phyloP scores from a whole-genome alignment of 768 basidiomycete species.

The Panellus pusillus region DNA sequence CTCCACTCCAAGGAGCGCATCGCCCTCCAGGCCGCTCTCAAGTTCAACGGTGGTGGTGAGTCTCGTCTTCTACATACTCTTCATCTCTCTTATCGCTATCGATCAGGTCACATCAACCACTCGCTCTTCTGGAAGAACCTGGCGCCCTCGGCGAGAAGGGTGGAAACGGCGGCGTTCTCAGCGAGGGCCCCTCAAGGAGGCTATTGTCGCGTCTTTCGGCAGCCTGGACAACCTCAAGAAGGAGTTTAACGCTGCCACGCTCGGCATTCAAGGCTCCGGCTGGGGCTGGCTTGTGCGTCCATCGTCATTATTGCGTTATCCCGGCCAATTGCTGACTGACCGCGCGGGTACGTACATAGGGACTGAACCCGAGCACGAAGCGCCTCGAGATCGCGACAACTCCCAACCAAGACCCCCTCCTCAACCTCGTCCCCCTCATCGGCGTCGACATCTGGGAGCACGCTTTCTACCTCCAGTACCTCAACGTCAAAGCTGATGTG shows the following conservation, averaged over 20 bases:
- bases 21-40: constrained; percentile 85
- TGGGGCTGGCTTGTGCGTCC: constrained; percentile 93
- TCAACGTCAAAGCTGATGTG: constrained; percentile 92
- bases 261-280: constrained; percentile 88
- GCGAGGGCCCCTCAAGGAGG: constrained; percentile 61
- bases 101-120: constrained; percentile 86
- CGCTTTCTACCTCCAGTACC: constrained; percentile 85
- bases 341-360: constrained; percentile 44
- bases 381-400: constrained; percentile 88
- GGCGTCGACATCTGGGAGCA: constrained; percentile 25
- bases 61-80: constrained; percentile 3
- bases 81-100: constrained; percentile 18
- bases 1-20: constrained; percentile 72
- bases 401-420: constrained; percentile 92
- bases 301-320: not conserved
- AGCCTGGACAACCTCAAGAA: constrained; percentile 69
- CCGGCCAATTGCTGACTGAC: constrained; percentile 3
- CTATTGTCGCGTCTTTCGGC: constrained; percentile 66
- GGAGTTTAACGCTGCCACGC: constrained; percentile 83
- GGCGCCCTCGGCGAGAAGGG: constrained; percentile 56
- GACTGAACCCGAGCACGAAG: constrained; percentile 63
- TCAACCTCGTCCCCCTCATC: constrained; percentile 38
- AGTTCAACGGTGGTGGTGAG: constrained; percentile 95
- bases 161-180: constrained; percentile 60
- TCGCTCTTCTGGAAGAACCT: constrained; percentile 97